A percentile compares a stretch with the other conserved stretches of the same genome.
These are phyloP conservation scores for Esteya vermicola DNA, from an alignment of 2,329 filamentous ascomycete species.

Conservation along the genomic window DNA sequence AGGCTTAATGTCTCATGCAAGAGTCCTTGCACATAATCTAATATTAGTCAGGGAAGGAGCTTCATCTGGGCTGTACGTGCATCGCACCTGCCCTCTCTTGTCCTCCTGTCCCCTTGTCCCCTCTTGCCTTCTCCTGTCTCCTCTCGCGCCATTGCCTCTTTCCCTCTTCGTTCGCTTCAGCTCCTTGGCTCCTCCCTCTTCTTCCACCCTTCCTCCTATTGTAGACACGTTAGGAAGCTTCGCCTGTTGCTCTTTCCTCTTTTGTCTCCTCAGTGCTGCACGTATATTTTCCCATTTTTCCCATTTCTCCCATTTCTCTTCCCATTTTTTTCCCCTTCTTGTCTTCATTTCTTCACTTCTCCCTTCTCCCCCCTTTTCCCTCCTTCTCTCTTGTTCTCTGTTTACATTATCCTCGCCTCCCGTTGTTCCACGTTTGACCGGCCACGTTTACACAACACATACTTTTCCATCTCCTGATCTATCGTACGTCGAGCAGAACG, in stretches of 20 bases:
- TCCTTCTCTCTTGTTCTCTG: background rate
- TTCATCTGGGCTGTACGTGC: too few species aligned
- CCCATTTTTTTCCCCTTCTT: background rate
- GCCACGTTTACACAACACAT: too few species aligned
- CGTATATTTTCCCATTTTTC: background rate
- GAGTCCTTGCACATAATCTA: too few species aligned
- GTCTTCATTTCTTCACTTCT: background rate
- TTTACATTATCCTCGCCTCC: background rate
- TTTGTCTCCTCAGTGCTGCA: too few species aligned
- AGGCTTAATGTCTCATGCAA: too few species aligned
- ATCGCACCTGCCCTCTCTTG: too few species aligned
- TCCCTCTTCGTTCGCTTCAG: too few species aligned
- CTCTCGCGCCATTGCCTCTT: background rate
- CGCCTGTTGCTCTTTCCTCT: background rate
- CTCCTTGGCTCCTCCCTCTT: background rate
- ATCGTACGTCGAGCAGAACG: too few species aligned
- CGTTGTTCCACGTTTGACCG: too few species aligned
- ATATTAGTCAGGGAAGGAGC: too few species aligned
- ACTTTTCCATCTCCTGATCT: too few species aligned
- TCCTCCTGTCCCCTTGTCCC: background rate
- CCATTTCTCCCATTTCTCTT: background rate
- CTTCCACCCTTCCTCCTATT: background rate
- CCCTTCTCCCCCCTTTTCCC: background rate
- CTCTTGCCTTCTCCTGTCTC: background rate
- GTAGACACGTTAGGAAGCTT: background rate